Evolutionary conservation across 495 filamentous ascomycete species (phyloP).

Genomic region (Penicillium angulare): DNA sequence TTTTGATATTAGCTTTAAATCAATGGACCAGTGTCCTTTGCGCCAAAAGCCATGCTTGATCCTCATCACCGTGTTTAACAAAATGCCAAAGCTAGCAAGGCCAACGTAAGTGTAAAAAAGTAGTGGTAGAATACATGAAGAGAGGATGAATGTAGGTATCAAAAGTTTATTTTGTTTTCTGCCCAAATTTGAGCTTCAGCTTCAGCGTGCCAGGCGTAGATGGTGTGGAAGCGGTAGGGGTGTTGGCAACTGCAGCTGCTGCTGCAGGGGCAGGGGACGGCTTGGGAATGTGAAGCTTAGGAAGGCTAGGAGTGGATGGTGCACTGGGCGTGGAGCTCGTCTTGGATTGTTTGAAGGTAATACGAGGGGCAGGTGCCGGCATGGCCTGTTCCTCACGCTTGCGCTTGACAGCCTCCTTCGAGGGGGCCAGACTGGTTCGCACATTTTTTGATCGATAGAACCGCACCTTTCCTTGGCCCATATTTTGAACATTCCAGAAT

Average conservation of each 20-base stretch:
- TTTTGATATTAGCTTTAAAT: constrained; percentile 14
- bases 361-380: constrained; percentile 38
- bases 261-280: constrained; percentile 21
- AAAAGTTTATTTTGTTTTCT: constrained; percentile 30
- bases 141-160: constrained; percentile 4
- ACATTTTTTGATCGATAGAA: constrained; percentile 36
- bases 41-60: constrained; percentile 17
- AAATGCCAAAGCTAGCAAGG: not conserved
- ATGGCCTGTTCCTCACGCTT: constrained; percentile 45
- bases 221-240: constrained; percentile 25
- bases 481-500: constrained; percentile 64
- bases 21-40: constrained; percentile 6
- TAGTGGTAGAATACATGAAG: constrained; percentile 23
- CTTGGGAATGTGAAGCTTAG: constrained; percentile 42
- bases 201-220: constrained; percentile 40
- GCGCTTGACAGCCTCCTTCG: constrained; percentile 39
- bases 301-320: constrained; percentile 21
- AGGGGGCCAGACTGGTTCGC: constrained; percentile 30
- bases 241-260: constrained; percentile 13
- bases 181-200: constrained; percentile 44
- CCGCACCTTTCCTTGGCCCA: constrained; percentile 49
- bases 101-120: constrained; percentile 2
- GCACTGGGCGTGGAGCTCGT: constrained; percentile 17
- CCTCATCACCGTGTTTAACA: not conserved
- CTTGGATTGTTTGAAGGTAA: constrained; percentile 49